Conservation (phyloP, 129 eudicot genomes). For the Solidago caesia region DNA sequence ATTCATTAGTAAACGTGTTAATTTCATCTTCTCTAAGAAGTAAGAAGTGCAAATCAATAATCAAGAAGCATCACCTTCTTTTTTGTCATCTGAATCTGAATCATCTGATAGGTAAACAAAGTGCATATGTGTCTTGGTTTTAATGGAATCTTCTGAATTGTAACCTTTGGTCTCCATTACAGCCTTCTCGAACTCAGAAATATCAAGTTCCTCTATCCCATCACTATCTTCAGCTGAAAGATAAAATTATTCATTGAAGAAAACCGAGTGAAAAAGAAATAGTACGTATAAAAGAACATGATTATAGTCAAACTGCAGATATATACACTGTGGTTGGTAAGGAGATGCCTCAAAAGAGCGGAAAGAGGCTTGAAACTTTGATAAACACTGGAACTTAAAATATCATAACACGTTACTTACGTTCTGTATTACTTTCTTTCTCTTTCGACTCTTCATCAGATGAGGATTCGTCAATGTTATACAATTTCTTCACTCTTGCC, state of each 20-base stretch:
- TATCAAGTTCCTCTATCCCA: not conserved
- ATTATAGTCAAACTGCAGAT: no score
- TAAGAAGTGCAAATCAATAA: not conserved
- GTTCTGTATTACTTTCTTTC: no score
- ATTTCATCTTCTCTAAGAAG: not conserved
- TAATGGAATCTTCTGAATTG: not conserved
- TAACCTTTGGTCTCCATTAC: not conserved
- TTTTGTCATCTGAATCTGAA: not conserved
- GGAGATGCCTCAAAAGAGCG: no score
- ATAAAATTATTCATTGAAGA: not conserved
- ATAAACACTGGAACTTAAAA: no score
- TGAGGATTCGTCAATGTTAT: no score
- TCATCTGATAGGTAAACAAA: not conserved
- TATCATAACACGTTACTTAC: no score
- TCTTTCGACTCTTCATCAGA: no score
- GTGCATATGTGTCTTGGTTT: conserved; percentile 2
- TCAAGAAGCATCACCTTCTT: conserved; percentile 18
- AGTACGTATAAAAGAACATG: no score
- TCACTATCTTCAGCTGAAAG: conserved; percentile 3
- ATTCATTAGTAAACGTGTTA: not conserved
- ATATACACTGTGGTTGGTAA: no score
- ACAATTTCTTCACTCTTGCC: no score
- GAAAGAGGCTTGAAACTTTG: no score
- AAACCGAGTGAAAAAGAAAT: no score
- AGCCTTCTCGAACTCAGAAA: not conserved